phyloP scores from a whole-genome alignment of 1,284 basidiomycete species.

The Ganoderma multipileum region DNA sequence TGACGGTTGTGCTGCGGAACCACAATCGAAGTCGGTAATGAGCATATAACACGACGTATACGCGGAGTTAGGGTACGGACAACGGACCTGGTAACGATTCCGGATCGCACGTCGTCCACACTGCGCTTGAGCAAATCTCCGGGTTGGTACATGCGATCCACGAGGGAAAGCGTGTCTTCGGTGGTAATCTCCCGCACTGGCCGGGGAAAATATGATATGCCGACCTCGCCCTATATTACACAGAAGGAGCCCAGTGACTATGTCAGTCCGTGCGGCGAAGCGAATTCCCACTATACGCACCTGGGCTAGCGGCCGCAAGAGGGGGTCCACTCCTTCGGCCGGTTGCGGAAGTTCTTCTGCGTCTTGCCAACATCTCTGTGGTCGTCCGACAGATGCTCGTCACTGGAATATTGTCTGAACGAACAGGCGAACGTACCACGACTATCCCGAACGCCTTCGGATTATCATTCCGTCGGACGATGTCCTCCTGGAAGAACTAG shows the following conservation, averaged over 20 bases:
- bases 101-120: constrained; percentile 77
- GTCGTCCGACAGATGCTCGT: background rate
- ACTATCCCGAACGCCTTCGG: constrained; percentile 57
- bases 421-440: constrained; percentile 47
- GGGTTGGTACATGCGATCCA: constrained; percentile 81
- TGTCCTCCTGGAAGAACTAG: constrained; percentile 83
- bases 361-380: constrained; percentile 83
- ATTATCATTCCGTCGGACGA: constrained; percentile 60
- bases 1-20: constrained; percentile 55
- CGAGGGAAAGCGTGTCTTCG: constrained; percentile 73
- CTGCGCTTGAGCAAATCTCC: constrained; percentile 88
- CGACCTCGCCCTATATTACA: constrained; percentile 71
- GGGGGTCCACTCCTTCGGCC: constrained; percentile 61
- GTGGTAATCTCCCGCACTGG: constrained; percentile 73
- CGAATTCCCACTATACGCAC: constrained; percentile 11
- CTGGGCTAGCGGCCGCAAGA: constrained; percentile 75
- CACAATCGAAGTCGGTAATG: background rate
- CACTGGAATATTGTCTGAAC: constrained; percentile 9
- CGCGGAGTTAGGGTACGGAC: background rate
- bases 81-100: constrained; percentile 63
- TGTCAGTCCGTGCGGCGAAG: background rate
- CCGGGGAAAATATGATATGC: constrained; percentile 73
- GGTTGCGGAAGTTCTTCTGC: constrained; percentile 66
- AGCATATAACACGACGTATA: constrained; percentile 1
- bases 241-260: background rate